A percentile compares a stretch with the other conserved stretches of the same genome.
phyloP scores from a whole-genome alignment of 352 stramenopile species.

The Globisporangium sylvaticum region DNA sequence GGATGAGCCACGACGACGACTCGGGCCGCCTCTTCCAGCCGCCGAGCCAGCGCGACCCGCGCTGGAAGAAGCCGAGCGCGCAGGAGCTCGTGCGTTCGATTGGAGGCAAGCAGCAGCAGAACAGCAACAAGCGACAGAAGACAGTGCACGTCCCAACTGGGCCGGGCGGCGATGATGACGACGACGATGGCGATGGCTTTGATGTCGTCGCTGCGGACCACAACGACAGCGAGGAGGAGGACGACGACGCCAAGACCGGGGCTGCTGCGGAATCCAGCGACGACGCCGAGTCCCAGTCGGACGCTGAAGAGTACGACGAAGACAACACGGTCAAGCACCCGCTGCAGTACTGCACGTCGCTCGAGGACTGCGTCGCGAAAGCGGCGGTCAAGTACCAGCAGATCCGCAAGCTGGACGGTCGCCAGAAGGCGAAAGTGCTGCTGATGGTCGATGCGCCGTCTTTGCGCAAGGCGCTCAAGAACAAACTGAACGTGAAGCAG shows the following conservation, averaged over 20 bases:
- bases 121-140: conserved; percentile 37
- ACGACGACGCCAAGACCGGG: conserved; percentile 8
- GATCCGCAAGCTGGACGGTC: conserved; percentile 52
- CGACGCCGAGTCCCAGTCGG: conserved; percentile 18
- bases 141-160: conserved; percentile 11
- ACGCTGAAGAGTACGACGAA: conserved; percentile 19
- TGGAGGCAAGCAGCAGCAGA: conserved; percentile 17
- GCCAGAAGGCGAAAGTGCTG: conserved; percentile 68
- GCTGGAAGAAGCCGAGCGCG: conserved; percentile 65
- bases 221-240: conserved; percentile 15
- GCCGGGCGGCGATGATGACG: background rate
- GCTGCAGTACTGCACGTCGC: conserved; percentile 37
- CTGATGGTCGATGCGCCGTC: conserved; percentile 48
- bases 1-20: conserved; percentile 62
- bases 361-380: conserved; percentile 47
- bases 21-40: conserved; percentile 67
- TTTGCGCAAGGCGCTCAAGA: conserved; percentile 61
- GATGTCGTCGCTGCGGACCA: conserved; percentile 19
- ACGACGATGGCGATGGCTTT: conserved; percentile 19
- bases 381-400: conserved; percentile 38
- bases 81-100: conserved; percentile 29
- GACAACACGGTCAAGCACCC: conserved; percentile 25
- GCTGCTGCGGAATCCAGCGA: conserved; percentile 12
- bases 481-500: conserved; percentile 47
- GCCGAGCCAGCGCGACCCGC: conserved; percentile 60